Evolutionary conservation across 768 basidiomycete species (phyloP), one percentile per base, ranked within the genome.

Genomic region (Lenzites betulinus): DNA sequence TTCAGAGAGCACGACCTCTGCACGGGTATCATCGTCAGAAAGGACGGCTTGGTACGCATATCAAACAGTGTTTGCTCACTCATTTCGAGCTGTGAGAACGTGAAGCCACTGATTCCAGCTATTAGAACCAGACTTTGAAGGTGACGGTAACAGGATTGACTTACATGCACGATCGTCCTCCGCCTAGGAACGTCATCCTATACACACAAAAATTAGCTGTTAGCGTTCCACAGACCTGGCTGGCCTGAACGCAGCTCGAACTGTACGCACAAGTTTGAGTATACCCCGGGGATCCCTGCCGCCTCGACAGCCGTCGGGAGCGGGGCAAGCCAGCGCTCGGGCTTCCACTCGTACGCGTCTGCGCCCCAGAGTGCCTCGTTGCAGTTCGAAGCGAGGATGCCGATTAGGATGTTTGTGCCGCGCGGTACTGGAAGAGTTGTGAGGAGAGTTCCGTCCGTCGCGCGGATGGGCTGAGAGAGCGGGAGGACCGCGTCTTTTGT

Each of bases 331-430:
- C 89, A 90, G 6, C 89, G 76, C 54, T 85, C 83, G 0, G 88
- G 89, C 41, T 80, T 75, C 69, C 85, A 91, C 48, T 78, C 78
- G 23, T 78, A 77, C 3, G 85, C 80, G 58, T 85, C 80, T 0
- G 76, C 66, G 1, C 89, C 89, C 89, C 89, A 90, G 33, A 87
- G 68, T 1, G 69, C 71, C 54, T 76, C 76, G n/a, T 82, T 80
- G 7, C 74, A 69, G 68, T 89, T 87, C 50, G 84, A 75, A 20
- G 73, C 71, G 7, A 68, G 53, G 28, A 86, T 76, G 1, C 82
- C 79, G 2, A 80, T 68, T 12, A 73, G 59, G 28, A 89, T 58
- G 1, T 66, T 58, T 1, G 79, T 81, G 3, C 81, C 85, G 60
- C 81, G 82, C 20, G 76, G 73, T 38, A 88, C 70, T 6, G 74